Conservation (phyloP, 495 filamentous ascomycete genomes). For the Podospora didyma region DNA sequence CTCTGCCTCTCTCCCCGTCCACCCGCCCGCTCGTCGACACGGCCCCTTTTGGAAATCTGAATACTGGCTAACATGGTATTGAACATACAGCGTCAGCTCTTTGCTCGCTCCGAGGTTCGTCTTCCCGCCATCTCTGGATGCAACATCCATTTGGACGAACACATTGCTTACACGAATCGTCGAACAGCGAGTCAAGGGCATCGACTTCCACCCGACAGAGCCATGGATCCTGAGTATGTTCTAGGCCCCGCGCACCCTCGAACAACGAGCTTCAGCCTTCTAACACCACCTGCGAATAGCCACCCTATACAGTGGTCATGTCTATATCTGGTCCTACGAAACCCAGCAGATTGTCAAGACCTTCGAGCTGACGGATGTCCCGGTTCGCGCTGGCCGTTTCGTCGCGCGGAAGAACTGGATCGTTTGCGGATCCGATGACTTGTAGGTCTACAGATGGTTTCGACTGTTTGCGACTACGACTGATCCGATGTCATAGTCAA, state of each 20-base stretch:
- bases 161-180: constrained; percentile 5
- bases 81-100: constrained; percentile 35
- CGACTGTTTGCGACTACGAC: not conserved
- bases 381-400: constrained; percentile 94
- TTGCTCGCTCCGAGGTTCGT: constrained; percentile 34
- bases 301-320: constrained; percentile 95
- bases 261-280: not conserved
- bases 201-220: constrained; percentile 95
- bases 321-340: constrained; percentile 99
- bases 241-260: not conserved
- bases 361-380: constrained; percentile 98
- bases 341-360: constrained; percentile 97
- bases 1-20: not conserved
- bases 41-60: too few species aligned
- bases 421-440: constrained; percentile 96
- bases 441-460: constrained; percentile 59
- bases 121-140: constrained; percentile 64
- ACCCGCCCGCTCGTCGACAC: not conserved
- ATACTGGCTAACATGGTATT: constrained; percentile 19
- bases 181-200: constrained; percentile 92
- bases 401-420: constrained; percentile 99
- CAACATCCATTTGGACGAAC: constrained; percentile 44
- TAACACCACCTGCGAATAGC: constrained; percentile 15
- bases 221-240: constrained; percentile 81
- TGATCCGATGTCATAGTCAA: constrained; percentile 18